Base-by-base conservation (phyloP, 2,329 filamentous ascomycete species). In the Sarocladium strictum region DNA sequence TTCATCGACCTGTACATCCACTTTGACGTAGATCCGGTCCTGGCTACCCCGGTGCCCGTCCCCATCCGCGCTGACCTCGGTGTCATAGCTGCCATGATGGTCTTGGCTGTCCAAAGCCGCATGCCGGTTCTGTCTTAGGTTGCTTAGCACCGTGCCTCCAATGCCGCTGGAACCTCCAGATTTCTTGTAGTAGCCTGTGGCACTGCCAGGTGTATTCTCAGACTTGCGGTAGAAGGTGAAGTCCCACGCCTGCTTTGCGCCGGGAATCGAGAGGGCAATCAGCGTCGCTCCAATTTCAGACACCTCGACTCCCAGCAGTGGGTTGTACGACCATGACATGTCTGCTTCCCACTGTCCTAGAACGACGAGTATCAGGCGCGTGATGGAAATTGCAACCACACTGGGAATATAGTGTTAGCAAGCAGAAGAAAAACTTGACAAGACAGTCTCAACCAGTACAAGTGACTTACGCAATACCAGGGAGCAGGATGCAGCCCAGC, bases 221-320 rank as follows among this genome's bases (percentile, higher is more conserved):
- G 7, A 15, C 24, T 51, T 51, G 24, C 61, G 56, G 50, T 67
- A 57, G 24, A 71, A 54, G 47, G 64, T 60, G 55, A 59, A 64
- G 59, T 72, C 73, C 40, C 74, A 70, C 2, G 79, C 60, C 0
- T 76, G 76, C 54, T 79, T 78, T 47, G 77, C 63, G 2, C 75
- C 76, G 0, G 77, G 77, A 0, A 79, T 67, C 0, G 77, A 80
- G 1, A 80, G 68, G 1, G 77, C 75, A 37, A 79, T 72, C 23
- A 80, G 60, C 0, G 77, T 80, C 1, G 71, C 69, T 3, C 75
- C 76, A 19, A 80, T 75, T 38, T 80, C 77, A 1, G 76, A 71
- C 2, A 73, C 73, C 61, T 80, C 76, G 3, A 79, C 70, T 2
- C 66, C 73, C 3, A 80, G 63, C 66, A 79, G 72, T 1, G 76